Evolutionary conservation across 352 stramenopile species (phyloP).

Genomic region (Pythium dissotocum): DNA sequence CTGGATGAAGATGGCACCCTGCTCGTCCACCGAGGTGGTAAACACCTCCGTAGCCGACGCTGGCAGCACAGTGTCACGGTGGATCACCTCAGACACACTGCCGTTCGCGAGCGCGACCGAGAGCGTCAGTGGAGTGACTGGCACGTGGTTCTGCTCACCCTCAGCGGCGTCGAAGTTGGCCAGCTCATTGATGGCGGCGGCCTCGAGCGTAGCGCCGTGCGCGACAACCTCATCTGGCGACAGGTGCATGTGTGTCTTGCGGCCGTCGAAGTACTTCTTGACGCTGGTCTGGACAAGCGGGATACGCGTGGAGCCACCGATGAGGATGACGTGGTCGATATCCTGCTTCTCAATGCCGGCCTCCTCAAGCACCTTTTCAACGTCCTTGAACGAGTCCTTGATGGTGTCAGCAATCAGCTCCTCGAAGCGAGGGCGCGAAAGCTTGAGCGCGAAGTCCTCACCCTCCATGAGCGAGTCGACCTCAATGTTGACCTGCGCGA

Average conservation of each 20-base stretch:
- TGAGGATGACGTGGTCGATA: constrained; percentile 96
- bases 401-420: constrained; percentile 94
- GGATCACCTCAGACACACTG: constrained; percentile 91
- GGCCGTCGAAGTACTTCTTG: constrained; percentile 87
- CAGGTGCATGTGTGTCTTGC: constrained; percentile 79
- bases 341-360: constrained; percentile 79
- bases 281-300: constrained; percentile 90
- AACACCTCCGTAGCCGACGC: constrained; percentile 81
- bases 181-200: constrained; percentile 64
- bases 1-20: constrained; percentile 90
- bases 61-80: constrained; percentile 90
- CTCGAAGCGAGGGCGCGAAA: constrained; percentile 96
- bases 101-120: constrained; percentile 91
- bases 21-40: constrained; percentile 91
- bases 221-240: constrained; percentile 91
- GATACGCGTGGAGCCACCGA: constrained; percentile 97
- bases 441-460: constrained; percentile 96
- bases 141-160: constrained; percentile 76
- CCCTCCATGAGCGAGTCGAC: constrained; percentile 98
- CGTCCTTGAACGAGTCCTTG: constrained; percentile 90
- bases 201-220: constrained; percentile 87
- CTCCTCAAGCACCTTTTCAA: constrained; percentile 80
- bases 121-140: constrained; percentile 92
- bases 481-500: constrained; percentile 96
- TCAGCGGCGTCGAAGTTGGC: constrained; percentile 70